Base-by-base conservation (phyloP, 768 basidiomycete genomes). In the Russula compacta region DNA sequence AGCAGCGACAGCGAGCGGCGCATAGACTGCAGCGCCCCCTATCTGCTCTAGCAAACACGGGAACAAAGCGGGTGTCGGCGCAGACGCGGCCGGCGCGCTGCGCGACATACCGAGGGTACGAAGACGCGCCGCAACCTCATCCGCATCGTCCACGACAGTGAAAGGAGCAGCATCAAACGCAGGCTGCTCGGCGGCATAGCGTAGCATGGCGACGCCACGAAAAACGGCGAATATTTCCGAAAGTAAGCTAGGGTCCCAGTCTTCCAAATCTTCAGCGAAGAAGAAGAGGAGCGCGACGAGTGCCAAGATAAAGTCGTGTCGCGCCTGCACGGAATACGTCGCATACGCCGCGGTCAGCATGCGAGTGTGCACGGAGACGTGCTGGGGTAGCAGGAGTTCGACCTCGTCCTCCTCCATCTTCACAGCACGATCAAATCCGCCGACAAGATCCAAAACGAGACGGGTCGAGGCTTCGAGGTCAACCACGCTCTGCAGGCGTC, bases 141-240 rank as follows among this genome's bases (percentile, higher is more conserved):
- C 88, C 19, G 70, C 61, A 15, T 66, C 65, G 33, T 72, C 72
- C 29, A 67, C 68, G 42, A 56, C 46, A 15, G 66, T 63, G 60
- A 63, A 67, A 38, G 73, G 76, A 46, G 67, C 67, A 12, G 64
- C 58, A 43, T 77, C 74, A 2, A 72, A 75, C n/a, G 79, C 79
- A 54, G 86, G 83, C 67, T 86, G 87, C 51, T 77, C 76, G 15
- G 79, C 74, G 50, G 84, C 75, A 59, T 78, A 80, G 32, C 83
- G 85, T 19, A 90, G 75, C 77, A 89, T 86, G 24, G 86, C 83
- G 24, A 88, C 74, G 14, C 87, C 87, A n/a, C 89, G 80, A 66
- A 87, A 90, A 32, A 91, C 83, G 8, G 87, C 86, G 70, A 92
- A 85, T 24, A 89, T 80, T 69, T 91, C 87, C 9, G 82, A 83